Conservation (phyloP, 345 rosid genomes). For the Reutealis trisperma region DNA sequence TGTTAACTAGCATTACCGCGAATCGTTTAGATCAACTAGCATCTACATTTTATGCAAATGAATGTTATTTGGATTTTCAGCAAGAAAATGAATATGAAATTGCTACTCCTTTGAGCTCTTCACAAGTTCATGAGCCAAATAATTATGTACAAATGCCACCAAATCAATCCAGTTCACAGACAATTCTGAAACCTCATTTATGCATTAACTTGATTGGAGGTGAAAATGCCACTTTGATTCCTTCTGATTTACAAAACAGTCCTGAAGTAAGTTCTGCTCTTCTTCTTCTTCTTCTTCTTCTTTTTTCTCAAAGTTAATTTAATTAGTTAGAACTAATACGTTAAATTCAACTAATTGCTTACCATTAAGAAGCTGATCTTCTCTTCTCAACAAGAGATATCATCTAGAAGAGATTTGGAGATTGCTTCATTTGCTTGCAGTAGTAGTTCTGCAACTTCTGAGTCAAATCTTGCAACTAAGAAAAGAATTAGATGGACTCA, state of each 20-base stretch:
- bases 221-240: not conserved
- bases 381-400: not conserved
- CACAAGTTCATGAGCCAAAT: conserved; percentile 1
- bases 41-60: not conserved
- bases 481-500: conserved; percentile 17
- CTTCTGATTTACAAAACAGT: not conserved
- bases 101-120: not conserved
- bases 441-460: not conserved
- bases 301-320: not conserved
- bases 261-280: conserved; percentile 1
- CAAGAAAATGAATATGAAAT: not conserved
- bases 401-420: not conserved
- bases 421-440: not conserved
- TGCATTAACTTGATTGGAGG: not conserved
- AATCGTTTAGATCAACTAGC: not conserved
- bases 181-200: not conserved
- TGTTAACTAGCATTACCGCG: not conserved
- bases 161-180: not conserved
- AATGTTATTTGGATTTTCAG: not conserved
- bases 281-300: not conserved
- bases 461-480: not conserved
- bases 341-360: not conserved
- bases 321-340: too few species aligned
- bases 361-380: not conserved
- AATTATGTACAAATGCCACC: not conserved